Percentiles rank a stretch among this genome's conserved stretches.
phyloP scores from a whole-genome alignment of 768 basidiomycete genomes.

The Hebeloma cylindrosporum region DNA sequence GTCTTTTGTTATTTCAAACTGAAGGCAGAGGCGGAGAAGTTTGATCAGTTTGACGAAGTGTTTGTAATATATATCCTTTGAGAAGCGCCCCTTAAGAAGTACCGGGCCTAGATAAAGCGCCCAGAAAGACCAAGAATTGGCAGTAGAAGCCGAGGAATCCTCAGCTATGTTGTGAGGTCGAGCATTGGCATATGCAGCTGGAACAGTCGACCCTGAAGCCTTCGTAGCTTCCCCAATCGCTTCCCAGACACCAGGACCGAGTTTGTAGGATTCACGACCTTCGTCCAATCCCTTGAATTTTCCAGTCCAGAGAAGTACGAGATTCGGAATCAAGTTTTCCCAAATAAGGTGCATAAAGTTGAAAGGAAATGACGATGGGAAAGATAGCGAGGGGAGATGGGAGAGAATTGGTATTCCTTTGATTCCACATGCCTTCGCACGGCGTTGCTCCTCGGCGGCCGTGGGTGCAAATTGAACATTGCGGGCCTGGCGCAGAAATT shows the following conservation, averaged over 20 bases:
- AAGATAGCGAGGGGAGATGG: conserved; percentile 30
- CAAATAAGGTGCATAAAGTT: conserved; percentile 28
- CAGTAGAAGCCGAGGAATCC: conserved; percentile 27
- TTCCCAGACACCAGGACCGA: conserved; percentile 36
- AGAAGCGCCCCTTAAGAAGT: conserved; percentile 35
- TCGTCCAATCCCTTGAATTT: too few species aligned
- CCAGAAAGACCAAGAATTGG: conserved; percentile 43
- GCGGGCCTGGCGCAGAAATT: conserved; percentile 25
- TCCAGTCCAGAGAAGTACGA: too few species aligned
- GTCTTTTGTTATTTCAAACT: conserved; percentile 29
- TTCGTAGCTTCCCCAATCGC: conserved; percentile 35
- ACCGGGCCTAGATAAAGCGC: conserved; percentile 37
- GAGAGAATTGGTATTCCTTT: conserved; percentile 33
- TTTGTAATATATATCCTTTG: conserved; percentile 33
- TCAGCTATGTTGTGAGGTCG: conserved; percentile 32
- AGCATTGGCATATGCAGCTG: conserved; percentile 34
- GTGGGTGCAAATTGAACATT: conserved; percentile 26
- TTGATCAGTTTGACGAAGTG: conserved; percentile 42
- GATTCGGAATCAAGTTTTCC: too few species aligned
- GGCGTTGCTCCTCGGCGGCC: conserved; percentile 17
- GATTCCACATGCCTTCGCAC: conserved; percentile 32
- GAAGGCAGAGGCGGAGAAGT: conserved; percentile 36
- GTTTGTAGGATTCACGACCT: too few species aligned
- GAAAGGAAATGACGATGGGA: conserved; percentile 41
- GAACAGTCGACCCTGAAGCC: conserved; percentile 35